Percentiles rank a stretch among this genome's conserved stretches.
These are phyloP conservation scores for Boletus pseudopeckii DNA, from an alignment of 768 basidiomycete genomes.

Conservation along the genomic window DNA sequence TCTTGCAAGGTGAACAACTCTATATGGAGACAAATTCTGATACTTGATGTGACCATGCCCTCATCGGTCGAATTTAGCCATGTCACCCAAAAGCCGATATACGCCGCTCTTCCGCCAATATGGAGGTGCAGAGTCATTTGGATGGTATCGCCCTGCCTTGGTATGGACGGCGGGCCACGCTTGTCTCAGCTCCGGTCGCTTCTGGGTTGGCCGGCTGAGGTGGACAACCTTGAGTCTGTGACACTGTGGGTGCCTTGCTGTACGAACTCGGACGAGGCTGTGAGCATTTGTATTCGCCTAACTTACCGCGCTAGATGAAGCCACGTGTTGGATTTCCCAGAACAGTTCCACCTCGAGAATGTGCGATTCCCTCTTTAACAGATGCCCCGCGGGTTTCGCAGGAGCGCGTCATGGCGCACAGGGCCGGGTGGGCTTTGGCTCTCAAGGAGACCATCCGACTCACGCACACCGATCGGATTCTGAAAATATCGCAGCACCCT, in stretches of 20 bases:
- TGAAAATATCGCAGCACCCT: slow-evolving; percentile 2
- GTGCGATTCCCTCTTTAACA: slow-evolving; percentile 9
- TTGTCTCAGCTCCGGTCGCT: not conserved
- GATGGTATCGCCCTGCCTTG: not conserved
- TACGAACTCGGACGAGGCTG: slow-evolving; percentile 2
- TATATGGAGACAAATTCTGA: not conserved
- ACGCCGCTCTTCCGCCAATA: slow-evolving; percentile 4
- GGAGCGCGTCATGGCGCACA: slow-evolving; percentile 15
- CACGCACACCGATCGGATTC: not conserved
- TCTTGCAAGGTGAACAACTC: too few relatives aligned
- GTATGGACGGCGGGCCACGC: not conserved
- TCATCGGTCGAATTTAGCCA: not conserved
- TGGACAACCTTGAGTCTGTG: not conserved
- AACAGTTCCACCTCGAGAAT: slow-evolving; percentile 19
- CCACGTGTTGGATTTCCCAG: slow-evolving; percentile 20
- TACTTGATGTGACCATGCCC: not conserved
- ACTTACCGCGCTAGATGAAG: slow-evolving; percentile 2
- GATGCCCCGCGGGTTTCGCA: slow-evolving; percentile 25
- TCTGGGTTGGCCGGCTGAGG: not conserved
- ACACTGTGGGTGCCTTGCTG: not conserved
- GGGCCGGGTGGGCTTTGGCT: slow-evolving; percentile 1
- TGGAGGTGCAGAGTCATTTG: not conserved
- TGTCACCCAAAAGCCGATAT: slow-evolving; percentile 10
- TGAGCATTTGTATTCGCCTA: slow-evolving; percentile 24
- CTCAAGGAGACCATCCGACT: not conserved